Evolutionary conservation across 257 asterid genomes (phyloP).

Genomic region (Solanum ossicruentum): DNA sequence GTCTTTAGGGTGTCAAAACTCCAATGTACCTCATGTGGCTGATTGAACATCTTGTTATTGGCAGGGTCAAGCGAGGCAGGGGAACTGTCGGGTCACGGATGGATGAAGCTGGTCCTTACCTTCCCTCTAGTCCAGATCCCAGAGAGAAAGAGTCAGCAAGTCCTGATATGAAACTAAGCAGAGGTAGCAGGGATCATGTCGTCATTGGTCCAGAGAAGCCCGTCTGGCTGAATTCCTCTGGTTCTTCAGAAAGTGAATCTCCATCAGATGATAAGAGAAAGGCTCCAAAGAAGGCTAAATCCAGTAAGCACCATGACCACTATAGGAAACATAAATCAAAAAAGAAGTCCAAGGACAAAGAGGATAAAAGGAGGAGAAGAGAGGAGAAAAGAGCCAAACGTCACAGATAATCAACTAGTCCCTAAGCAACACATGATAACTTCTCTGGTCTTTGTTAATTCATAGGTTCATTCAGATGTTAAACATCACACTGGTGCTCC

Average conservation of each 20-base stretch:
- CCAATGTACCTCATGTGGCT: neutral
- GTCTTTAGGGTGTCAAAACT: neutral
- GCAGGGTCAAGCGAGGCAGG: constrained; percentile 82
- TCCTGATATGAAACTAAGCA: constrained; percentile 14
- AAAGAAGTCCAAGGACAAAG: constrained; percentile 33
- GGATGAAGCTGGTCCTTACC: constrained; percentile 94
- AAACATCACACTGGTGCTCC: neutral
- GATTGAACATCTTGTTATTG: neutral
- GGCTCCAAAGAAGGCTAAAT: constrained; percentile 10
- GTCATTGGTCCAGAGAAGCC: constrained; percentile 66
- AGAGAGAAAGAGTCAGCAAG: constrained; percentile 4
- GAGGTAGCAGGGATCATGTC: constrained; percentile 8
- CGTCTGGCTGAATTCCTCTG: constrained; percentile 10
- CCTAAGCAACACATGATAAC: neutral
- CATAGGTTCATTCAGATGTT: neutral
- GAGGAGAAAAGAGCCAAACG: constrained; percentile 35
- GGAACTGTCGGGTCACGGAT: constrained; percentile 92
- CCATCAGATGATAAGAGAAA: constrained; percentile 11
- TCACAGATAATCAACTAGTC: constrained; percentile 4
- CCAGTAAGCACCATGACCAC: constrained; percentile 24
- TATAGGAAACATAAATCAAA: constrained; percentile 47
- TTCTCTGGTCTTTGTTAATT: neutral
- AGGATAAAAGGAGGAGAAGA: constrained; percentile 26
- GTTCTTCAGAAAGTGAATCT: constrained; percentile 45
- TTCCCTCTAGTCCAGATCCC: constrained; percentile 31